These are phyloP conservation scores for Eimeria acervulina DNA, from an alignment of 169 alveolate genomes.

Conservation along the genomic window DNA sequence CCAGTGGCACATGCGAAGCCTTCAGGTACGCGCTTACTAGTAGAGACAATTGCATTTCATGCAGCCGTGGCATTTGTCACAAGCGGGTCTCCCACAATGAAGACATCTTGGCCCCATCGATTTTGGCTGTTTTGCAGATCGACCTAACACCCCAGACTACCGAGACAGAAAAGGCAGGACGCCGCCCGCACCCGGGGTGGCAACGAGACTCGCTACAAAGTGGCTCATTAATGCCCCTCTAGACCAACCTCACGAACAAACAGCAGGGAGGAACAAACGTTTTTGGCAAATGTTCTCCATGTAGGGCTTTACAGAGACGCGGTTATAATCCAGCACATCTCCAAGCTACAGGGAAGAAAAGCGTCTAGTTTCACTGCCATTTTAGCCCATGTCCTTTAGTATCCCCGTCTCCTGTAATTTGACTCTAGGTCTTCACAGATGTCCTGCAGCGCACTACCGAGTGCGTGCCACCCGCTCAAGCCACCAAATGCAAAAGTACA, in stretches of 20 bases:
- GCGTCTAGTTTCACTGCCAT: background rate
- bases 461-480: background rate
- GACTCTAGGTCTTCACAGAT: background rate
- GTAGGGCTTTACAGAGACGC: background rate
- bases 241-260: background rate
- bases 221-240: constrained; percentile 60
- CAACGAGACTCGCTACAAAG: constrained; percentile 35
- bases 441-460: background rate
- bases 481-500: background rate
- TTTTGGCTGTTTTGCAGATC: background rate
- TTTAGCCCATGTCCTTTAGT: background rate
- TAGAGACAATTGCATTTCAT: background rate
- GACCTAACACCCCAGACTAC: constrained; percentile 42
- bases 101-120: background rate
- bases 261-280: background rate
- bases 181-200: constrained; percentile 46
- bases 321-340: background rate
- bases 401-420: background rate
- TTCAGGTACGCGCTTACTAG: constrained; percentile 35
- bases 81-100: background rate
- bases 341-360: background rate
- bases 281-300: background rate
- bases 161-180: background rate
- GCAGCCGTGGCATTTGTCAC: background rate
- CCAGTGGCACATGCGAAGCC: constrained; percentile 55